A percentile compares a stretch with the other conserved stretches of the same genome.
Conservation (phyloP, 495 filamentous ascomycete genomes). For the Lasiosphaeria hispida region DNA sequence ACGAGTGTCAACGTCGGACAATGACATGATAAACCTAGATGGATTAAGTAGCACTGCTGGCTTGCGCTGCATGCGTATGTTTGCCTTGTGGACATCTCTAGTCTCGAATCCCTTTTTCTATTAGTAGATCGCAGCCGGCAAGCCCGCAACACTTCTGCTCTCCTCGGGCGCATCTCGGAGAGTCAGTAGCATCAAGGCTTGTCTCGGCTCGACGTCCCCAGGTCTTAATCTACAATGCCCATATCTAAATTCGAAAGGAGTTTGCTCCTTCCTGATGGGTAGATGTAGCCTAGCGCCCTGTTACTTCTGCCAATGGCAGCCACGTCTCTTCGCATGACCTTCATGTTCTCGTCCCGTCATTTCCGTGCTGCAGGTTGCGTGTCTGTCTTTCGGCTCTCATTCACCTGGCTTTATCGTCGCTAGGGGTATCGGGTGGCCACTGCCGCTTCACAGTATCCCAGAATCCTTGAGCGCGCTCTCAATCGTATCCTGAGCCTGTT, state of each 20-base stretch:
- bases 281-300: slow-evolving; percentile 27
- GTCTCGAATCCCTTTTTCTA: slow-evolving; percentile 3
- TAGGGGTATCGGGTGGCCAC: slow-evolving; percentile 12
- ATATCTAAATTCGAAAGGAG: slow-evolving; percentile 37
- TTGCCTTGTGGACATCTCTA: slow-evolving; percentile 1
- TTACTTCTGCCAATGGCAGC: slow-evolving; percentile 3
- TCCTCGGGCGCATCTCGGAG: background rate
- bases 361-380: background rate
- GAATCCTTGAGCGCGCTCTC: slow-evolving; percentile 35
- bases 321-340: background rate
- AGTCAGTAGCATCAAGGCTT: slow-evolving; percentile 2
- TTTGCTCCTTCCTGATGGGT: slow-evolving; percentile 41
- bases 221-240: slow-evolving; percentile 37
- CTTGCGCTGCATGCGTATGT: slow-evolving; percentile 12
- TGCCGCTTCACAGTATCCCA: slow-evolving; percentile 38
- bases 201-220: slow-evolving; percentile 14
- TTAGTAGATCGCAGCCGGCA: slow-evolving; percentile 15
- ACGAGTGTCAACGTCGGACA: slow-evolving; percentile 34
- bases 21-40: slow-evolving; percentile 10
- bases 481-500: slow-evolving; percentile 37
- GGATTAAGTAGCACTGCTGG: background rate
- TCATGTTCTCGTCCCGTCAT: background rate
- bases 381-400: background rate
- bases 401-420: background rate
- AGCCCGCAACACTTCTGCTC: slow-evolving; percentile 8